Percentiles rank a stretch among this genome's conserved stretches.
Evolutionary conservation across 140 eudicot species (phyloP).

Genomic region (Erigeron philadelphicus): DNA sequence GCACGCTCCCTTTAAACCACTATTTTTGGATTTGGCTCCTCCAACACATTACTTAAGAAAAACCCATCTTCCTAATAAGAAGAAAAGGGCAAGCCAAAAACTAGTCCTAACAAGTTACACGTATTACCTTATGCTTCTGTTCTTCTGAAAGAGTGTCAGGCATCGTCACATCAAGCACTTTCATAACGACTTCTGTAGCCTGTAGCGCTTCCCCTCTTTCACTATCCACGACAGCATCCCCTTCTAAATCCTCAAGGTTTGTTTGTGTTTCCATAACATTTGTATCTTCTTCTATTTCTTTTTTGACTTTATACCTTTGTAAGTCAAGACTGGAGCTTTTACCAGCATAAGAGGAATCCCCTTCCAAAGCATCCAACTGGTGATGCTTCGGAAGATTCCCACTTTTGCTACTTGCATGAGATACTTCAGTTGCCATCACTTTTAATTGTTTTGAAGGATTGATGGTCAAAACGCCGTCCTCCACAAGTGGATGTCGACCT

Average conservation of each 20-base stretch:
- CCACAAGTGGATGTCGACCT: conserved; percentile 85
- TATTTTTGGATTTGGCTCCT: no score
- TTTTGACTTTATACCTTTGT: conserved; percentile 19
- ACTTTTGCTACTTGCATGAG: conserved; percentile 28
- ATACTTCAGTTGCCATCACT: conserved; percentile 33
- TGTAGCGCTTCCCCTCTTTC: conserved; percentile 69
- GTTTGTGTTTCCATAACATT: conserved; percentile 24
- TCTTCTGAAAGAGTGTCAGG: conserved; percentile 72
- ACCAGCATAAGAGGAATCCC: conserved; percentile 26
- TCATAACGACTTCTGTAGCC: conserved; percentile 71
- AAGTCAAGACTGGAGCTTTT: conserved; percentile 30
- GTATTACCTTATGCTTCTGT: conserved; percentile 61
- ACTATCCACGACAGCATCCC: conserved; percentile 34
- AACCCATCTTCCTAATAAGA: no score
- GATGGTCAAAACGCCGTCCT: conserved; percentile 68
- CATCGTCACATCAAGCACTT: conserved; percentile 77
- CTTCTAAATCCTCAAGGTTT: conserved; percentile 38
- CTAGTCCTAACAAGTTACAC: no score
- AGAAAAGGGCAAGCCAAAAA: no score
- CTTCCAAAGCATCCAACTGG: conserved; percentile 25
- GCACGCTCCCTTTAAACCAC: neutral
- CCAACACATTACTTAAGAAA: no score
- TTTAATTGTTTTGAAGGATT: conserved; percentile 59
- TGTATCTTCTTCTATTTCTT: conserved; percentile 24
- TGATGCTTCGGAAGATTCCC: conserved; percentile 27